phyloP scores from a whole-genome alignment of 2,329 filamentous ascomycete species.

The Pyrenochaeta sp. region DNA sequence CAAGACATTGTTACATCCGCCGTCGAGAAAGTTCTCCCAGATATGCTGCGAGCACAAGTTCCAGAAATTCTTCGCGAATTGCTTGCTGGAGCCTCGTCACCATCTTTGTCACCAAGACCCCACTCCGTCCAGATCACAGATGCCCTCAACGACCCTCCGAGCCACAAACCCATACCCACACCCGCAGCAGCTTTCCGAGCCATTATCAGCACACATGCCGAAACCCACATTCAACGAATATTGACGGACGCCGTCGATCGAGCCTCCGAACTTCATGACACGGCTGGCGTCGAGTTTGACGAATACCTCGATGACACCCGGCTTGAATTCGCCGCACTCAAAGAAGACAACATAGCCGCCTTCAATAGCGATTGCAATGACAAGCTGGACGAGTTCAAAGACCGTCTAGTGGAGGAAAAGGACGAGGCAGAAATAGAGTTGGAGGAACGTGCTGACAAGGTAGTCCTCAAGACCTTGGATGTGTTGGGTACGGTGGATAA shows the following conservation, averaged over 20 bases:
- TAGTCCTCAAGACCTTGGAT: conserved; percentile 3
- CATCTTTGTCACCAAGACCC: conserved; percentile 2
- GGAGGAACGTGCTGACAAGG: conserved; percentile 2
- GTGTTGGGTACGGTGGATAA: neutral
- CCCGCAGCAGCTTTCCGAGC: too few species aligned
- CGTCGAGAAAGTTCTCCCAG: conserved; percentile 4
- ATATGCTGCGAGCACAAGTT: conserved; percentile 4
- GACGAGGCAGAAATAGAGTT: conserved; percentile 1
- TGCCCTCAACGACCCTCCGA: neutral
- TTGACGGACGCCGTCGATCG: conserved; percentile 1
- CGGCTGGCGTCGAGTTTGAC: conserved; percentile 2
- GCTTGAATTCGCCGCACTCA: conserved; percentile 2
- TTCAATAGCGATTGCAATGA: conserved; percentile 7
- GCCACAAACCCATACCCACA: conserved; percentile 1
- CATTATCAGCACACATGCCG: conserved; percentile 1
- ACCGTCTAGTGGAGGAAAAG: conserved; percentile 2
- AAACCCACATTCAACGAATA: conserved; percentile 1
- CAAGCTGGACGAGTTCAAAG: conserved; percentile 5
- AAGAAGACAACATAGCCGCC: conserved; percentile 5
- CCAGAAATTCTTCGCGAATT: conserved; percentile 5
- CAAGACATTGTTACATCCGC: conserved; percentile 7
- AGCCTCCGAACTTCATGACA: conserved; percentile 2
- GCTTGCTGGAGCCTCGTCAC: conserved; percentile 1
- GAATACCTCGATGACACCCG: conserved; percentile 1
- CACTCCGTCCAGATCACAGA: neutral